Evolutionary conservation across 139 green algal species (phyloP).

Genomic region (Auxenochlorella pyrenoidosa): DNA sequence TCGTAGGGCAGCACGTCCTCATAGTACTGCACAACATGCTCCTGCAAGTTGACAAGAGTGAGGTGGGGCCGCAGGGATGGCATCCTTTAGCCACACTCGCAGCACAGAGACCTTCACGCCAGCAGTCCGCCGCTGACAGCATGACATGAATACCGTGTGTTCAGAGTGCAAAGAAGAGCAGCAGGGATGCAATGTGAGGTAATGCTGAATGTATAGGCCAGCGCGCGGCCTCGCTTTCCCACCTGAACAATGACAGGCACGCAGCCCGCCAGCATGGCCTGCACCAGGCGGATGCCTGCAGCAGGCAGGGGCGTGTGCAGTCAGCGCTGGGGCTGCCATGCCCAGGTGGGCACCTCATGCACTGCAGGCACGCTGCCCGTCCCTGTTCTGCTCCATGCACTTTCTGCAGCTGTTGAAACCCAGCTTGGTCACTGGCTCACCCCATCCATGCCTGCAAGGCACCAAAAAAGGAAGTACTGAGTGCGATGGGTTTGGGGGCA

Average conservation of each 20-base stretch:
- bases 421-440: background rate
- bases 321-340: too few relatives aligned
- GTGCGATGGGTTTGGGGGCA: too few relatives aligned
- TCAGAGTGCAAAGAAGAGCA: background rate
- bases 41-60: background rate
- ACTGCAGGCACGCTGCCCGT: background rate
- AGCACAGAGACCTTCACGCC: background rate
- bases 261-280: background rate
- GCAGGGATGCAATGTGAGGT: too few relatives aligned
- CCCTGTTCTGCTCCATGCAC: background rate
- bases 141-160: too few relatives aligned
- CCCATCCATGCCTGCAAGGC: background rate
- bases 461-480: background rate
- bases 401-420: background rate
- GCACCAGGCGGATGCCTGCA: background rate
- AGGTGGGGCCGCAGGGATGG: background rate
- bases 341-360: background rate
- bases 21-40: background rate
- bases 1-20: background rate
- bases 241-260: background rate
- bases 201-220: too few relatives aligned
- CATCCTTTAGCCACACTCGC: too few relatives aligned
- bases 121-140: too few relatives aligned
- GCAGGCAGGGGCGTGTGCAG: background rate
- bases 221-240: background rate